These are phyloP conservation scores for Monosporascus ibericus DNA, from an alignment of 2,329 filamentous ascomycete species.

Conservation along the genomic window DNA sequence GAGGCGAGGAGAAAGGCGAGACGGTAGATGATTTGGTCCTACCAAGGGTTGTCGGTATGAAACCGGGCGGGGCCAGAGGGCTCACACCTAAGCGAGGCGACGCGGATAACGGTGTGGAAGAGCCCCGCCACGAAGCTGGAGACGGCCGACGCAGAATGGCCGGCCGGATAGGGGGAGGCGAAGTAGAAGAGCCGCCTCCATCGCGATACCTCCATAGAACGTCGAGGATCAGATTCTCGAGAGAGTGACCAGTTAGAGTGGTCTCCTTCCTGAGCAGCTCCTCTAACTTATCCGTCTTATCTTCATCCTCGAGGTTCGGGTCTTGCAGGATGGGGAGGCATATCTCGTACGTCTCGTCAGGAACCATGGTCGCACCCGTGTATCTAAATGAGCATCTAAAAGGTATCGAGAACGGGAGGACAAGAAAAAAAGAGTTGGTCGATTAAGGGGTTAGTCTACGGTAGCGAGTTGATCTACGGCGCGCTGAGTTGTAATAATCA, in stretches of 20 bases:
- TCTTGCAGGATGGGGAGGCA: slow-evolving; percentile 86
- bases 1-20: slow-evolving; percentile 89
- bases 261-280: slow-evolving; percentile 77
- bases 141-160: slow-evolving; percentile 86
- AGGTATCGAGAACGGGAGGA: slow-evolving; percentile 3
- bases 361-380: slow-evolving; percentile 62
- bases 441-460: neutral
- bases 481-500: neutral
- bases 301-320: slow-evolving; percentile 78
- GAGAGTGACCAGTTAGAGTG: slow-evolving; percentile 62
- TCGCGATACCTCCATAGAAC: slow-evolving; percentile 81
- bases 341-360: slow-evolving; percentile 87
- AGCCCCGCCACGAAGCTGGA: slow-evolving; percentile 86
- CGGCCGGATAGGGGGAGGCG: slow-evolving; percentile 80
- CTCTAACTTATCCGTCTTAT: slow-evolving; percentile 88
- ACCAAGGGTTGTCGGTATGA: slow-evolving; percentile 70
- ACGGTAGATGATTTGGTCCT: slow-evolving; percentile 72
- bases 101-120: slow-evolving; percentile 72
- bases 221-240: slow-evolving; percentile 88
- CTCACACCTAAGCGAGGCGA: slow-evolving; percentile 78
- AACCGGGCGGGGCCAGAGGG: slow-evolving; percentile 78
- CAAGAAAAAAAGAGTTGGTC: slow-evolving; percentile 4
- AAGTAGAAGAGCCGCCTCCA: slow-evolving; percentile 57
- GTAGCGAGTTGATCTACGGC: neutral
- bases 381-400: slow-evolving; percentile 5